Evolutionary conservation across 495 filamentous ascomycete species (phyloP), one percentile per base, ranked within the genome.

Genomic region (Podospora fimiseda): DNA sequence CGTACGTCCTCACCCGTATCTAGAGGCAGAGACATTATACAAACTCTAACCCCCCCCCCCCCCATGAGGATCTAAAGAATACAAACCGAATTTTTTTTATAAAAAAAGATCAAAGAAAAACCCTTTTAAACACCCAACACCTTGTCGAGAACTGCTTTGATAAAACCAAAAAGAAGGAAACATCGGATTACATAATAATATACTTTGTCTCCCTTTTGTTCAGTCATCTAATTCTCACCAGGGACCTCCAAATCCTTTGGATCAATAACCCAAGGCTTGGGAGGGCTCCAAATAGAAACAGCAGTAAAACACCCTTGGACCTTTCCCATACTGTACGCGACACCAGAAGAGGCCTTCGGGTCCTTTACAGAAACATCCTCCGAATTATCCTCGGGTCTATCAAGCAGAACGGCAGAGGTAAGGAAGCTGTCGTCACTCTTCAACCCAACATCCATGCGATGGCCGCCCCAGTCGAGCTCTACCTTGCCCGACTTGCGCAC

Each of bases 381-480:
- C 0, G 64, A 64, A 41, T 71, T 75, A 40, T 67, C 65, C 23
- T 77, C 66, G 4, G 61, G 65, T 21, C 75, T 65, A 43, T 74
- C 71, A 6, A 75, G 59, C 40, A 80, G 64, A 19, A 75, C 72
- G 7, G 69, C 72, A 9, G 66, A 70, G 5, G 67, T 72, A 40
- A 76, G 52, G 51, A 79, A 77, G 23, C 66, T 71, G 30, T 68
- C 56, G 16, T 70, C 69, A 0, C 68, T 72, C 13, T 71, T 72
- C 1, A 67, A 56, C 3, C 68, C 70, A 7, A 85, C 15, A 22
- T 67, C 62, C 53, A 85, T 54, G 36, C 51, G 69, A 38, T 67
- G 71, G 4, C 81, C 81, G 14, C 82, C 83, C 83, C 83, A 87
- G 52, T 71, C 69, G 23, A 87, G 60, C 50, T 81, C 79, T 1